Base-by-base conservation (phyloP, 768 basidiomycete species). In the Holtermannia corniformis region DNA sequence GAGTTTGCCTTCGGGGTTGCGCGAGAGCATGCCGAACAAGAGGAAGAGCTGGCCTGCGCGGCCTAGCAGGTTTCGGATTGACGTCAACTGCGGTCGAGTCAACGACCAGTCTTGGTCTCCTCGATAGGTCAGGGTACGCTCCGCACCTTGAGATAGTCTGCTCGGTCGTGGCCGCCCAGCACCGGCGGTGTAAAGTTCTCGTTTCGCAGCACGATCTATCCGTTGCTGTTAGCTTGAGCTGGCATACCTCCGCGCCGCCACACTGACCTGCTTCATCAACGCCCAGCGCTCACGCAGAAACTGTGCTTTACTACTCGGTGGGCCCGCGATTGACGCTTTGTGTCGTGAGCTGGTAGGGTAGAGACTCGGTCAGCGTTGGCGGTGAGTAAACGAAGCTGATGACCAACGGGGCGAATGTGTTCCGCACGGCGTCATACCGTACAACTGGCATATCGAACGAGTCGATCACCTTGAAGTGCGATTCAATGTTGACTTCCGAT, bases 181-280 rank as follows among this genome's bases (percentile, higher is more conserved):
- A 90, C 91, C 4, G 93, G 93, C 2, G 95, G 92, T 1, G 89
- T 89, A 73, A 99, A 99, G 71, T 97, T 91, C 68, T 99, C 95
- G 65, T 96, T 97, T 40, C 95, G 78, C 37, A 96, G 75, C 24
- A 97, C 82, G 63, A 87, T 85, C 71, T 72, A 2, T 16, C 10
- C 32, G 32, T 37, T 14, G 37, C 3, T 46, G 24, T 52, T 45
- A 45, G 43, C 37, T 40, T 20, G 22, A 23, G 26, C 45, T 53
- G 5, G 26, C 22, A 49, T 13, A 37, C 1, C 37, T 26, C 2
- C 16, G 47, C 20, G 13, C 5, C n/a, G 22, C 12, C 22, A 37
- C n/a, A 28, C 61, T 44, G 22, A 73, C 72, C 74, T 97, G 93
- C 68, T 84, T 86, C 62, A 97, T 89, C 47, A 97, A 82, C 67